A percentile compares a stretch with the other conserved stretches of the same genome.
Evolutionary conservation across 2,329 filamentous ascomycete species (phyloP).

Genomic region (Laburnicola sp.): DNA sequence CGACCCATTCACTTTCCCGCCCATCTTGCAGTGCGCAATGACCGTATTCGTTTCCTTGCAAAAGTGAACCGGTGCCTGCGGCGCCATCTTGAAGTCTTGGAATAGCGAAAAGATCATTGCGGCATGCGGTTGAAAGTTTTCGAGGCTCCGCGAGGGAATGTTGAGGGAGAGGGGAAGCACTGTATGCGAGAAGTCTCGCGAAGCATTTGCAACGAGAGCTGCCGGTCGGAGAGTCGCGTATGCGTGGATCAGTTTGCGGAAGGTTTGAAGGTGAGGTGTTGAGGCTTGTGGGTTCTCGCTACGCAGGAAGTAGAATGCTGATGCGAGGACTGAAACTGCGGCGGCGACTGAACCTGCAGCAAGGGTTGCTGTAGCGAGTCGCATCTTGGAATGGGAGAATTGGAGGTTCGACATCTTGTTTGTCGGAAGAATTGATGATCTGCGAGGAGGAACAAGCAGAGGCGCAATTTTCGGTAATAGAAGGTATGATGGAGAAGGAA

Average conservation of each 20-base stretch:
- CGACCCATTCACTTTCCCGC: conserved; percentile 24
- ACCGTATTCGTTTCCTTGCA: conserved; percentile 36
- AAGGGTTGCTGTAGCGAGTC: conserved; percentile 24
- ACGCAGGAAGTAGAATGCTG: conserved; percentile 21
- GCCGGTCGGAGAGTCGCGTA: conserved; percentile 48
- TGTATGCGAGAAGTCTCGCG: conserved; percentile 46
- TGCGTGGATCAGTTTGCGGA: conserved; percentile 41
- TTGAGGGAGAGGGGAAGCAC: conserved; percentile 48
- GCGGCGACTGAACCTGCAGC: conserved; percentile 18
- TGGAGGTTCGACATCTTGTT: conserved; percentile 20
- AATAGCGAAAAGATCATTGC: conserved; percentile 49
- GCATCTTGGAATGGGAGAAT: conserved; percentile 21
- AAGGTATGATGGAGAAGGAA: too few species aligned
- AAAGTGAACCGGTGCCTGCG: conserved; percentile 41
- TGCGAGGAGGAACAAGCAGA: not conserved
- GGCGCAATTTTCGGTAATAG: too few species aligned
- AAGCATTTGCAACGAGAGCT: conserved; percentile 43
- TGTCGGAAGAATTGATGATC: not conserved
- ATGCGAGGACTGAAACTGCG: conserved; percentile 16
- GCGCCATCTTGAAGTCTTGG: conserved; percentile 47
- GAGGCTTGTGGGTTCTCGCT: conserved; percentile 16
- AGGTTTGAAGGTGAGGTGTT: conserved; percentile 31
- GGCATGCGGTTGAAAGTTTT: conserved; percentile 47
- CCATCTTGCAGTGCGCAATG: conserved; percentile 41
- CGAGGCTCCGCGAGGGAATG: conserved; percentile 42